A percentile compares a stretch with the other conserved stretches of the same genome.
These are phyloP conservation scores for Apocynum venetum DNA, from an alignment of 257 asterid species.

Conservation along the genomic window DNA sequence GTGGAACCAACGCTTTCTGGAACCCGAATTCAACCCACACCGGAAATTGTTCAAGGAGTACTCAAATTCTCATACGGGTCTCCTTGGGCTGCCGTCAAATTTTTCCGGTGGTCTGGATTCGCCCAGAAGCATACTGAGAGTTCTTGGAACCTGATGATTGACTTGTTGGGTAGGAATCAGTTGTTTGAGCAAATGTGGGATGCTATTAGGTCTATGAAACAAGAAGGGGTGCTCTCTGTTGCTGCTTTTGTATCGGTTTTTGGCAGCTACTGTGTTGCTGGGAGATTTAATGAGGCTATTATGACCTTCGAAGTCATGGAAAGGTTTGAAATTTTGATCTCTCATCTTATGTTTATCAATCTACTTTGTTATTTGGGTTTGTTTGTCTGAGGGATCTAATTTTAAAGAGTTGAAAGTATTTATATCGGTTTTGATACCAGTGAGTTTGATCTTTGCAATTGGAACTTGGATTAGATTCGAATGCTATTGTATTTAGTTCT, in stretches of 20 bases:
- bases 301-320: conserved; percentile 67
- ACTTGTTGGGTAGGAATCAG: conserved; percentile 63
- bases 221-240: conserved; percentile 52
- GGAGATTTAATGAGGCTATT: conserved; percentile 56
- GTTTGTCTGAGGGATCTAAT: neutral
- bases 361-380: neutral
- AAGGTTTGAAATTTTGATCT: conserved; percentile 27
- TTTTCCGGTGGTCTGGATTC: conserved; percentile 66
- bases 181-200: conserved; percentile 80
- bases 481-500: neutral
- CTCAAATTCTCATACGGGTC: conserved; percentile 45
- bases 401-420: neutral
- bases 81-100: conserved; percentile 54
- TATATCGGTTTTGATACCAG: neutral
- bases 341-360: neutral
- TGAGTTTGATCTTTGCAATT: neutral
- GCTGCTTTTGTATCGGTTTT: conserved; percentile 63
- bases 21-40: conserved; percentile 40
- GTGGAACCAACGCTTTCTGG: conserved; percentile 47
- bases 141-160: conserved; percentile 73
- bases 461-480: neutral
- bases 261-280: conserved; percentile 54
- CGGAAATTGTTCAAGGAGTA: conserved; percentile 50
- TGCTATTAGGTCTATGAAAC: conserved; percentile 66
- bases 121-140: conserved; percentile 35